Base-by-base conservation (phyloP, 768 basidiomycete species). In the Podaxis sp. region DNA sequence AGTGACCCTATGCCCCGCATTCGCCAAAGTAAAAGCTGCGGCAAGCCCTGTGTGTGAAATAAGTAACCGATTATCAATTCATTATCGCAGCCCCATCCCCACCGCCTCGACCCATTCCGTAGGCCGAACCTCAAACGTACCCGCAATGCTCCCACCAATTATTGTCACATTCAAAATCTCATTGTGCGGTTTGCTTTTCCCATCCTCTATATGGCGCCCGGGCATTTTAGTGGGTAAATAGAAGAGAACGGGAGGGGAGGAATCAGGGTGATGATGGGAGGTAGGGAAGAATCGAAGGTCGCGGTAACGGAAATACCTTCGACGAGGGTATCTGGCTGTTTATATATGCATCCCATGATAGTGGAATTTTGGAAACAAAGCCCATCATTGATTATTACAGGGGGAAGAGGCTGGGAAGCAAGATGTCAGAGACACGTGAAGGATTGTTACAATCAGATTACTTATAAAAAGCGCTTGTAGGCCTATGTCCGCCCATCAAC, bases 1-100 rank as follows among this genome's bases (percentile, higher is more conserved):
- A 2, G 80, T 74, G n/a, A 88, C 87, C 36, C 76, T 73, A 72
- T 89, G 88, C 5, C 88, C 87, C 5, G 81, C 81, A 66, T 79
- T 80, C 51, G 78, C 78, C 46, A 89, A 76, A 15, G 82, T 76
- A 66, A 80, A 82, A 3, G 87, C 87, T 39, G 80, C 74, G 2
- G 87, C 80, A 53, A 87, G 73, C 9, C 87, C 88, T 59, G 22
- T 19, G 22, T 19, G 26, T 58, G 15, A 42, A 17, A 49, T 8
- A 17, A 52, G 46, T 19, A 15, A 15, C 15, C 56, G 26, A 57
- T 26, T 13, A 57, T 57, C 39, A 42, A 17, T 44, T 15, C 42
- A 38, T 51, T 57, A 40, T 39, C 56, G 28, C 42, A 38, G 52
- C 39, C 44, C 51, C 54, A 55, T 8, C 40, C 19, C 38, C 59